phyloP scores from a whole-genome alignment of 1,284 basidiomycete genomes.

The Trametes versicolor region DNA sequence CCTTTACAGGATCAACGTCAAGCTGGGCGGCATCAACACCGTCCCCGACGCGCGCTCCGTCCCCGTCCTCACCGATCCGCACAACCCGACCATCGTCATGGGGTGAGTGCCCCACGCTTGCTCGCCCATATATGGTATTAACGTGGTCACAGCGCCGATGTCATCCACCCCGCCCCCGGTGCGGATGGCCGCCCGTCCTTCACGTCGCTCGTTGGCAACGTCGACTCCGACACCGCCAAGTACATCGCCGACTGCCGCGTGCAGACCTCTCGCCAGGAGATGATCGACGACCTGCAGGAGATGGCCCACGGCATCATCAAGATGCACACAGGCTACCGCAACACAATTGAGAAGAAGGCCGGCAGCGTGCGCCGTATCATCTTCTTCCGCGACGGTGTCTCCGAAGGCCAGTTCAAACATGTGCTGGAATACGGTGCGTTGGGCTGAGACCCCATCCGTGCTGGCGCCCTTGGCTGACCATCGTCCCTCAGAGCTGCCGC shows the following conservation, averaged over 20 bases:
- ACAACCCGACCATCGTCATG: slow-evolving; percentile 81
- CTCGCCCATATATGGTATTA: neutral
- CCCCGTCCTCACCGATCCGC: slow-evolving; percentile 68
- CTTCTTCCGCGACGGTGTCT: slow-evolving; percentile 83
- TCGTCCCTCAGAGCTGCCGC: slow-evolving; percentile 58
- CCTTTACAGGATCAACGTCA: slow-evolving; percentile 74
- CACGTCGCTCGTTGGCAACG: slow-evolving; percentile 77
- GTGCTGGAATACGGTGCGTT: slow-evolving; percentile 67
- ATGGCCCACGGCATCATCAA: slow-evolving; percentile 64
- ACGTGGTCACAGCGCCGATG: slow-evolving; percentile 67
- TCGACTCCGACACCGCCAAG: slow-evolving; percentile 71
- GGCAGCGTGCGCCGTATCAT: slow-evolving; percentile 71
- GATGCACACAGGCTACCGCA: slow-evolving; percentile 66
- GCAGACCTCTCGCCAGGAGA: slow-evolving; percentile 75
- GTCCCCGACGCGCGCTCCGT: slow-evolving; percentile 73
- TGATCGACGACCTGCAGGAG: slow-evolving; percentile 72
- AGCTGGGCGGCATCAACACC: slow-evolving; percentile 82
- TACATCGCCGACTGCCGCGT: slow-evolving; percentile 66
- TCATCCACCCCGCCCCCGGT: slow-evolving; percentile 81
- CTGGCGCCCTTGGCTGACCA: slow-evolving; percentile 15
- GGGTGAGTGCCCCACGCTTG: slow-evolving; percentile 47
- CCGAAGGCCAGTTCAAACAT: slow-evolving; percentile 80
- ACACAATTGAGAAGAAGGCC: slow-evolving; percentile 60
- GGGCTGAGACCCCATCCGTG: slow-evolving; percentile 4
- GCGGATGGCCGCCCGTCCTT: slow-evolving; percentile 79